Base-by-base conservation (phyloP, 805 yeast species). In the Saturnispora sekii region DNA sequence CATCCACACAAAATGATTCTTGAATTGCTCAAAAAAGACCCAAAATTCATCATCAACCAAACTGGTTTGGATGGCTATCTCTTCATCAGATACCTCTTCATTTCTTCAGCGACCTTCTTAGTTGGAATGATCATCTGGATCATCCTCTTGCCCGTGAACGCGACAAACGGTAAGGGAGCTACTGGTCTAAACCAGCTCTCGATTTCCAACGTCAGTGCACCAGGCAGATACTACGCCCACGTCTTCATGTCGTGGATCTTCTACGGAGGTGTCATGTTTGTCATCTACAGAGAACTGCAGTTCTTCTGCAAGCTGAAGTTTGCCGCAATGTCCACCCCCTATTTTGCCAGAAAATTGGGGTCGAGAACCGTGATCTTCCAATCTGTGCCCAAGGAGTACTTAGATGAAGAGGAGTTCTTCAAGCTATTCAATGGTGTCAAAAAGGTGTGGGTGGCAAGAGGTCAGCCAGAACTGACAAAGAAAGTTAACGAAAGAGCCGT, bases 21-120 rank as follows among this genome's bases (percentile, higher is more conserved):
- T 8, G 79, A 81, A 6, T 59, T 90, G 28, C 54, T 84, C 41
- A 64, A 72, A 40, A 80, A 84, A 57, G 76, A 86, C 1, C 88
- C 84, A 45, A 67, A 82, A 40, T 84, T 84, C 57, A 70, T 89
- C 45, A 76, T 90, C 48, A 79, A 81, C 52, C 94, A 90, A 56
- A 82, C 93, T 16, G 97, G 97, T 14, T 60, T 90, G n/a, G 97
- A 90, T 60, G 97, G 96, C 5, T 90, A 85, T 66, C 81, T 93
- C 58, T 90, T 89, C 61, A 65, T 88, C 49, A 72, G 98, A 52
- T 93, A 84, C 58, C 62, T 93, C 28, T 70, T 75, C 41, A 56
- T 83, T 32, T 66, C 86, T 50, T 66, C 75, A 10, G 48, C 67
- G 5, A 58, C 78, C 35, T 76, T 79, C 46, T 69, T 78, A 1